Evolutionary conservation across 1,139 yeast species (phyloP), one percentile per base, ranked within the genome.

Genomic region (Suhomyces maxii): DNA sequence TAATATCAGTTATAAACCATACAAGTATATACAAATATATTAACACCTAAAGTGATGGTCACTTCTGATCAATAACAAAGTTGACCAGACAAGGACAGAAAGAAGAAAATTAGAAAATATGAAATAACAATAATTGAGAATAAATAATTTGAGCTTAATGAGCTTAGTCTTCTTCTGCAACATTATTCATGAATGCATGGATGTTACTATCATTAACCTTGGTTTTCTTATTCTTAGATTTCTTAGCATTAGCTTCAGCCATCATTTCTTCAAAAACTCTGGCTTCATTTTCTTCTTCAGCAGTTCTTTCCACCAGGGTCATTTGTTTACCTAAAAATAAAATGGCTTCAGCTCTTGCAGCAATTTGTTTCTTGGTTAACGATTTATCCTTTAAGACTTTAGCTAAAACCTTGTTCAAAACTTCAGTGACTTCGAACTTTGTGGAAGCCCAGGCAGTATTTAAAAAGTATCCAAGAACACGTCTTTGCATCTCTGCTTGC

Each of bases 361-460:
- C 57, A 53, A 86, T 71, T 44, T 73, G 79, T 53, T 81, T 82
- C 36, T 77, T 66, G 4, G 76, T 58, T 9, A 83, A 68, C 0
- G 64, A 48, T 59, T 82, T 84, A 55, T 86, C 90, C 48, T 75
- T 73, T 49, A 86, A 68, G 1, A 86, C 68, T 49, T 67, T 71
- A 47, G 80, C 79, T 58, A 89, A 83, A 9, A 86, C 91, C 53
- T 80, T 84, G 54, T 82, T 80, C 54, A 86, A 67, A 7, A 85
- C 79, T 26, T 83, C 80, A 40, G 84, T 83, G 40, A 86, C 82
- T 64, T 86, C 95, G 59, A 80, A 86, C 57, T 83, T 85, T 12
- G 89, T 82, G 36, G 87, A 76, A 1, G 86, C 87, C 95, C 95
- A 86, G 23, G 88, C 89, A 8, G 89, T 84, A 13, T 86, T 86